These are phyloP conservation scores for Plasmodium gallinaceum DNA, from an alignment of 169 alveolate genomes.

Conservation along the genomic window DNA sequence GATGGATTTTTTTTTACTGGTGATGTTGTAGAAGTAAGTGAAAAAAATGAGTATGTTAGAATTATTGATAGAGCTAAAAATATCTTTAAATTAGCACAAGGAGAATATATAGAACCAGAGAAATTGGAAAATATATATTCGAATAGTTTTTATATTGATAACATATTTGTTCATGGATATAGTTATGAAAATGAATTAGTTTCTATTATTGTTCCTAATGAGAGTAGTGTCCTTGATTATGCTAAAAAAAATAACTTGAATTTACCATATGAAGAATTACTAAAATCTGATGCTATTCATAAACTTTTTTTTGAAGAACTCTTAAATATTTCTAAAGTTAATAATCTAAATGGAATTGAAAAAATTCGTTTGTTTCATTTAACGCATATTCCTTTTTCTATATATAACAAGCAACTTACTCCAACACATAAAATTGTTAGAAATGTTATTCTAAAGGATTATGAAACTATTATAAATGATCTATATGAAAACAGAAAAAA, in stretches of 20 bases:
- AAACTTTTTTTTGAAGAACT: conserved; percentile 70
- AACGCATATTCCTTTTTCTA: conserved; percentile 89
- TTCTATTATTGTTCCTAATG: conserved; percentile 78
- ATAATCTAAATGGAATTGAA: conserved; percentile 84
- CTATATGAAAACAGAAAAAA: conserved; percentile 76
- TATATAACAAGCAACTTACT: conserved; percentile 91
- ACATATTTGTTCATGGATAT: conserved; percentile 86
- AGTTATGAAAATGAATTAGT: conserved; percentile 72
- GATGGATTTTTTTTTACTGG: conserved; percentile 96
- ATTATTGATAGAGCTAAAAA: conserved; percentile 96
- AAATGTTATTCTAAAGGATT: conserved; percentile 78
- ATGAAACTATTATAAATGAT: conserved; percentile 78
- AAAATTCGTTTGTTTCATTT: conserved; percentile 87
- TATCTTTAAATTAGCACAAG: conserved; percentile 95
- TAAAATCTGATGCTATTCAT: conserved; percentile 74
- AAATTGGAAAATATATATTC: conserved; percentile 90
- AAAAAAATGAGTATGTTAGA: conserved; percentile 88
- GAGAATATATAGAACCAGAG: conserved; percentile 98
- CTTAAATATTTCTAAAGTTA: conserved; percentile 75
- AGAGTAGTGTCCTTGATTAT: conserved; percentile 20
- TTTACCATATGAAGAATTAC: conserved; percentile 76
- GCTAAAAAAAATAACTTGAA: conserved; percentile 76
- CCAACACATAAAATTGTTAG: conserved; percentile 95
- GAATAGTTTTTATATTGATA: conserved; percentile 79
- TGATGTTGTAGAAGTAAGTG: conserved; percentile 91